Evolutionary conservation across 208 protist species (phyloP).

Genomic region (Herpetomonas samuelpessoai): DNA sequence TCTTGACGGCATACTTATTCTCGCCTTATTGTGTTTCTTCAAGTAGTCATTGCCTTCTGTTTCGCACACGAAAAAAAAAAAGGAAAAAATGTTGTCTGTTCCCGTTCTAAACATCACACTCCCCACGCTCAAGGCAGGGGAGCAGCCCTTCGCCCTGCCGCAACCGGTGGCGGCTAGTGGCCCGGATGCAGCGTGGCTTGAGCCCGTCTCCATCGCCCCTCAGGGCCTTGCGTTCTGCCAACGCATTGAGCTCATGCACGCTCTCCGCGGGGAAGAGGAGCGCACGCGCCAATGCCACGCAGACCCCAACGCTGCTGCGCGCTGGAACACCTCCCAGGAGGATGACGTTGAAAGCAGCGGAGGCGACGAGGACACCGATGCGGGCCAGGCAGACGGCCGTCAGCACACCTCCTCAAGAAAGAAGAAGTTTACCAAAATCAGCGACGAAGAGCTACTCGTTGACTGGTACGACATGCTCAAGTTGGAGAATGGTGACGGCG

Average conservation of each 20-base stretch:
- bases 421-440: constrained; percentile 76
- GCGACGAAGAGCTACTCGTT: constrained; percentile 67
- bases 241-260: constrained; percentile 29
- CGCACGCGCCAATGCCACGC: constrained; percentile 37
- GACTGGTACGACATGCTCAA: constrained; percentile 90
- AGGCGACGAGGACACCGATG: constrained; percentile 22
- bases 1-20: too few species aligned
- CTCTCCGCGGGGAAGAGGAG: constrained; percentile 38
- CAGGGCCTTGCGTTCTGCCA: constrained; percentile 50
- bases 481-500: constrained; percentile 49
- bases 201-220: constrained; percentile 22
- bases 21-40: not conserved
- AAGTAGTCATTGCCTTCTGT: constrained; percentile 1
- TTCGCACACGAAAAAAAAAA: constrained; percentile 7
- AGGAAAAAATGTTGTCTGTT: constrained; percentile 21
- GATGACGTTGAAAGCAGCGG: constrained; percentile 22
- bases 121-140: constrained; percentile 20
- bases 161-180: not conserved
- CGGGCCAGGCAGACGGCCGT: constrained; percentile 17
- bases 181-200: constrained; percentile 16
- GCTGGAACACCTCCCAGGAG: constrained; percentile 25
- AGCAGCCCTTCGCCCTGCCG: constrained; percentile 15
- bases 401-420: constrained; percentile 38
- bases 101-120: constrained; percentile 30
- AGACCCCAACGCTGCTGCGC: constrained; percentile 38